Percentiles rank a stretch among this genome's conserved stretches.
Conservation (phyloP, 345 rosid species). For the Trapa bicornis region DNA sequence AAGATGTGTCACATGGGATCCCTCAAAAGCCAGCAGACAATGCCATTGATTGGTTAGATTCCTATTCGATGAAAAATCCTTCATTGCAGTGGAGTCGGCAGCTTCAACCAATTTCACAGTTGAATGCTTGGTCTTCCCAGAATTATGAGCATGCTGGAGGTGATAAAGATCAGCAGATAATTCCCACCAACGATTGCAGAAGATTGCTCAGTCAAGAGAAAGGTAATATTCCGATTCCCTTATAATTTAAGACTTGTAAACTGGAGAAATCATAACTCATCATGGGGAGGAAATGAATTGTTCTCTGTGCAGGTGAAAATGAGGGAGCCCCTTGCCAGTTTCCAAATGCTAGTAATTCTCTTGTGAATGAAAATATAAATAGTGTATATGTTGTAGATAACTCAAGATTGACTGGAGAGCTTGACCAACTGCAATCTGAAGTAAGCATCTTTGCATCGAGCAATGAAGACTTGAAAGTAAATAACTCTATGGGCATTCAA, state of each 20-base stretch:
- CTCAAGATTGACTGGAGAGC: slow-evolving; percentile 1
- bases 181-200: not conserved
- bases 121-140: slow-evolving; percentile 26
- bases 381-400: not conserved
- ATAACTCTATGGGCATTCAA: not conserved
- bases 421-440: slow-evolving; percentile 4
- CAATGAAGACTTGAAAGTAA: not conserved
- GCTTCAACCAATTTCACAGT: slow-evolving; percentile 20
- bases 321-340: slow-evolving; percentile 2
- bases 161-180: slow-evolving; percentile 1
- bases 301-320: slow-evolving; percentile 14
- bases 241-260: not conserved
- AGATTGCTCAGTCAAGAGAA: not conserved
- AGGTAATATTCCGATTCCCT: slow-evolving; percentile 5
- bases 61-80: slow-evolving; percentile 24
- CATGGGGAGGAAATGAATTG: not conserved
- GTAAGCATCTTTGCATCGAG: not conserved
- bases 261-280: not conserved
- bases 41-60: slow-evolving; percentile 30
- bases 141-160: slow-evolving; percentile 18
- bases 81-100: slow-evolving; percentile 19
- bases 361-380: slow-evolving; percentile 2
- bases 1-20: slow-evolving; percentile 23
- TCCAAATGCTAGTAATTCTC: slow-evolving; percentile 6
- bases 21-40: slow-evolving; percentile 26